Conservation (phyloP, 257 asterid species). For the Rauvolfia tetraphylla region DNA sequence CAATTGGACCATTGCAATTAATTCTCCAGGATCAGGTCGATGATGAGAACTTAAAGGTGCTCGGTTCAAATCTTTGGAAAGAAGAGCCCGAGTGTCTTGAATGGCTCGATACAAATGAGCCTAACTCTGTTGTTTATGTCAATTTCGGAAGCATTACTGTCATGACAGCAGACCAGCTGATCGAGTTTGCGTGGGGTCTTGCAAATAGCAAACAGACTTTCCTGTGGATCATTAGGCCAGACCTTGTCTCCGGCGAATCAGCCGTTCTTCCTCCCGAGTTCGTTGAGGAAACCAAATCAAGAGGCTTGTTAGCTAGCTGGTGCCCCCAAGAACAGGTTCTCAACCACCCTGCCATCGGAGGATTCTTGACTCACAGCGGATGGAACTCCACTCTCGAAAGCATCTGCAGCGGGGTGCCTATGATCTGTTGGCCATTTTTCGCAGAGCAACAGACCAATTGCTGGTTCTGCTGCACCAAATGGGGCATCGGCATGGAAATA, state of each 20-base stretch:
- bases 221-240: constrained; percentile 34
- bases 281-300: constrained; percentile 15
- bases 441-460: constrained; percentile 30
- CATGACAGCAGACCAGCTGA: constrained; percentile 18
- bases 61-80: constrained; percentile 36
- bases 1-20: constrained; percentile 33
- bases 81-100: constrained; percentile 31
- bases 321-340: constrained; percentile 33
- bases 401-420: constrained; percentile 25
- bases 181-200: constrained; percentile 39
- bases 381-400: constrained; percentile 37
- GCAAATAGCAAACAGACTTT: constrained; percentile 25
- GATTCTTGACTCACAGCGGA: constrained; percentile 31
- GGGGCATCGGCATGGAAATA: constrained; percentile 31
- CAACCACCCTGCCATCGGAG: constrained; percentile 25
- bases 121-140: constrained; percentile 35
- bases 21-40: constrained; percentile 15
- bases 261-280: constrained; percentile 27
- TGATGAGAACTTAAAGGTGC: constrained; percentile 4
- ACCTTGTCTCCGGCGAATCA: constrained; percentile 25
- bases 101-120: constrained; percentile 27
- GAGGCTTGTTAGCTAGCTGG: constrained; percentile 29
- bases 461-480: constrained; percentile 20
- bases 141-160: constrained; percentile 37
- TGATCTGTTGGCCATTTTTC: constrained; percentile 38